These are phyloP conservation scores for Sporothrix inflata DNA, from an alignment of 2,329 filamentous ascomycete genomes.

Conservation along the genomic window DNA sequence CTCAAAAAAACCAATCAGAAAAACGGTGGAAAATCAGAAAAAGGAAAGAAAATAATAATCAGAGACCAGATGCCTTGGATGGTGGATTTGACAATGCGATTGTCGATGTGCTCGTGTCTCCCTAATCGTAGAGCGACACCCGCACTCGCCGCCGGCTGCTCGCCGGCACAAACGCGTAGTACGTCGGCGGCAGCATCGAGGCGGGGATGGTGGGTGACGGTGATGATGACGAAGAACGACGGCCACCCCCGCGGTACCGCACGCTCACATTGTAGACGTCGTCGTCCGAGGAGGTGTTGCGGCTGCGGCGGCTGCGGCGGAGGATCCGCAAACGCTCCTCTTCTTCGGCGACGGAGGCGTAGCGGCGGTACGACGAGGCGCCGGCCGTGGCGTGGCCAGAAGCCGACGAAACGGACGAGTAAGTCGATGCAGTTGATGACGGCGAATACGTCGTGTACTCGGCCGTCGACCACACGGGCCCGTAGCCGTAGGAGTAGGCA, in stretches of 20 bases:
- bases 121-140: background rate
- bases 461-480: background rate
- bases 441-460: background rate
- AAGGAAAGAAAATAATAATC: background rate
- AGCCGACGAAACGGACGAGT: background rate
- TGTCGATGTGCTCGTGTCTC: background rate
- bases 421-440: background rate
- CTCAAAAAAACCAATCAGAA: no score
- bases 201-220: background rate
- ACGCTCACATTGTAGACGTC: conserved; percentile 18
- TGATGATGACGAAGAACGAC: background rate
- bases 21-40: no score
- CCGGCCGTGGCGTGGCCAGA: background rate
- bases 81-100: background rate
- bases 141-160: background rate
- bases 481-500: background rate
- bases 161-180: background rate
- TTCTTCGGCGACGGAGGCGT: background rate
- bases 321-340: background rate
- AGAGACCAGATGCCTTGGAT: background rate
- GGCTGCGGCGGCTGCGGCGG: background rate
- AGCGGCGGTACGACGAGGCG: background rate
- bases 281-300: background rate
- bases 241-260: background rate
- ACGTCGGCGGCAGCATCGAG: background rate